phyloP scores from a whole-genome alignment of 495 filamentous ascomycete genomes.

The Usnea hakonensis region DNA sequence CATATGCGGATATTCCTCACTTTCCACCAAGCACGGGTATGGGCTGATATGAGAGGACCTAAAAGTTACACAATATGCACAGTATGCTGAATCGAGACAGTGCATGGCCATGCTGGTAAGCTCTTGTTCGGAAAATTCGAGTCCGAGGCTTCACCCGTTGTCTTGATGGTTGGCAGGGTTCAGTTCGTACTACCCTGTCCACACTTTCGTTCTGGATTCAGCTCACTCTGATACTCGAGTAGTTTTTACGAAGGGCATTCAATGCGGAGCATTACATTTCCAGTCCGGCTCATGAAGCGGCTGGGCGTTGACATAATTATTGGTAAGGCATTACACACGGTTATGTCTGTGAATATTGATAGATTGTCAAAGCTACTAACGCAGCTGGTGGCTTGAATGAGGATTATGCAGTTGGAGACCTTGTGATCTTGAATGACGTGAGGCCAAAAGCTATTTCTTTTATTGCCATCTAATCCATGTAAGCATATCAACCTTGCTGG shows the following conservation, averaged over 20 bases:
- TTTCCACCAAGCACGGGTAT: slow-evolving; percentile 60
- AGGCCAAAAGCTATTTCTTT: slow-evolving; percentile 11
- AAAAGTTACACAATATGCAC: not conserved
- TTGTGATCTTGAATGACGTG: slow-evolving; percentile 66
- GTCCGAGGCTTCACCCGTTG: slow-evolving; percentile 45
- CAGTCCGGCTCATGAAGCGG: slow-evolving; percentile 60
- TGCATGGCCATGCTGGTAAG: slow-evolving; percentile 65
- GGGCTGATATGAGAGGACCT: slow-evolving; percentile 18
- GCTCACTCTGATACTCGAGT: slow-evolving; percentile 1
- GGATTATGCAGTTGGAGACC: slow-evolving; percentile 62
- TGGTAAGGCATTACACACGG: slow-evolving; percentile 30
- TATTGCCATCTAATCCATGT: slow-evolving; percentile 24
- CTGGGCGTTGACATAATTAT: slow-evolving; percentile 59
- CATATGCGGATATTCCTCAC: slow-evolving; percentile 56
- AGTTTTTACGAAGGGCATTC: slow-evolving; percentile 75
- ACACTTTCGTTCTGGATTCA: not conserved
- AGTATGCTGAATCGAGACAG: slow-evolving; percentile 31
- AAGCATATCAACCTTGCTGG: slow-evolving; percentile 71
- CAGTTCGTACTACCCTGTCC: slow-evolving; percentile 51
- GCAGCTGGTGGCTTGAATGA: slow-evolving; percentile 67
- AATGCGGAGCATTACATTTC: slow-evolving; percentile 60
- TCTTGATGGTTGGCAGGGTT: slow-evolving; percentile 65
- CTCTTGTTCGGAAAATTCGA: slow-evolving; percentile 62
- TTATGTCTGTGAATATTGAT: not conserved
- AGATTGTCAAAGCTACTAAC: slow-evolving; percentile 54